These are phyloP conservation scores for Alnus rubra DNA, from an alignment of 306 rosid species.

Conservation along the genomic window DNA sequence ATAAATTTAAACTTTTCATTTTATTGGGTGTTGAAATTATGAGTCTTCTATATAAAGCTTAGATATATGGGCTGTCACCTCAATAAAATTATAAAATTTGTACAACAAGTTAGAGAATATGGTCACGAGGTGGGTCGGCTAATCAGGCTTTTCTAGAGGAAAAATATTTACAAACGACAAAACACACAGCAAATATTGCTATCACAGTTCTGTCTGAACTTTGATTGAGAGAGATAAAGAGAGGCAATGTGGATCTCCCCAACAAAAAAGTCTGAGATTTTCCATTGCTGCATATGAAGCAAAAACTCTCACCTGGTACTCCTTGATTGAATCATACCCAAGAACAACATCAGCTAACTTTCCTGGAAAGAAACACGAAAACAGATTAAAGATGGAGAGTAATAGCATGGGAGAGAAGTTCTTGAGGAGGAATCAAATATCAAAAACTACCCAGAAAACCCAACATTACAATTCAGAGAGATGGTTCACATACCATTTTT, in stretches of 20 bases:
- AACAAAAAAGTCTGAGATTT: not conserved
- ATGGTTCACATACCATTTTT: slow-evolving; percentile 38
- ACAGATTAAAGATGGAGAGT: not conserved
- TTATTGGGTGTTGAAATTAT: not conserved
- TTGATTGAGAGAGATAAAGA: not conserved
- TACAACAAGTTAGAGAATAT: no score
- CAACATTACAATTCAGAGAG: not conserved
- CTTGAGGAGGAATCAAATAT: not conserved
- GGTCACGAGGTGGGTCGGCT: not conserved
- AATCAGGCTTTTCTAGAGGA: not conserved
- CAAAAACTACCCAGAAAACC: no score
- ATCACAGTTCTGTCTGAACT: slow-evolving; percentile 14
- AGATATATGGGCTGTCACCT: not conserved
- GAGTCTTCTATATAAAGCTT: not conserved
- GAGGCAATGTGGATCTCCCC: not conserved
- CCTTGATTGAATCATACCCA: slow-evolving; percentile 66
- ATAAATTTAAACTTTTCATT: not conserved
- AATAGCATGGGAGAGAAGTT: not conserved
- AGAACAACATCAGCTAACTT: slow-evolving; percentile 74
- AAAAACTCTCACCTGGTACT: slow-evolving; percentile 51
- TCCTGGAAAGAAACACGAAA: slow-evolving; percentile 42
- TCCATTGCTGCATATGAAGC: not conserved
- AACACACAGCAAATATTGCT: slow-evolving; percentile 11
- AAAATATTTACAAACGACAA: slow-evolving; percentile 3
- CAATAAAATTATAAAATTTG: not conserved